A percentile compares a stretch with the other conserved stretches of the same genome.
phyloP scores from a whole-genome alignment of 164 flowering plant species.

The Stephania cephalantha region DNA sequence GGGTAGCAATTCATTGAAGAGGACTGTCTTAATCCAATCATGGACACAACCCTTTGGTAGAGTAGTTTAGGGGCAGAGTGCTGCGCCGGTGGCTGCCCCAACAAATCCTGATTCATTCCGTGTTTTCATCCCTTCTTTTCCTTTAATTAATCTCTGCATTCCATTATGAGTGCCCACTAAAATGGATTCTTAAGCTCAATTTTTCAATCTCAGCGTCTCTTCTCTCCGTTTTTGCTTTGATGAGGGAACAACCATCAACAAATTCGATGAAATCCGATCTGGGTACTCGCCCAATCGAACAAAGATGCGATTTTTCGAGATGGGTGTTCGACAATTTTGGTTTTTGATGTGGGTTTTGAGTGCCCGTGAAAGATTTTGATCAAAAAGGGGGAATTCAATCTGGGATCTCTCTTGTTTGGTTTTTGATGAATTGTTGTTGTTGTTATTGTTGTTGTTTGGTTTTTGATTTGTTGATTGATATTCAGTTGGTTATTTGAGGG shows the following conservation, averaged over 20 bases:
- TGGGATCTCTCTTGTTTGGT: constrained; percentile 2
- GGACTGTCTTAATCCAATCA: constrained; percentile 2
- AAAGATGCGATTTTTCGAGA: not conserved
- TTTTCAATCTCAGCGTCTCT: not conserved
- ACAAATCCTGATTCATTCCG: constrained; percentile 1
- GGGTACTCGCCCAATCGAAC: not conserved
- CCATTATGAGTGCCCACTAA: not conserved
- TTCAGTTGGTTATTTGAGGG: constrained; percentile 10
- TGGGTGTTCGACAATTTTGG: not conserved
- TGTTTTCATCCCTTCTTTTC: not conserved
- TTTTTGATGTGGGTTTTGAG: not conserved
- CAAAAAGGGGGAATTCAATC: not conserved
- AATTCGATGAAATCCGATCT: constrained; percentile 7
- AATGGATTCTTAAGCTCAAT: not conserved
- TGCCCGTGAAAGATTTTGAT: not conserved
- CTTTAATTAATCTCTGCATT: not conserved
- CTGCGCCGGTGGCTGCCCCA: not conserved
- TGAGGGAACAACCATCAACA: not conserved
- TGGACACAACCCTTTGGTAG: not conserved
- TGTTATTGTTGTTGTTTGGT: constrained; percentile 4
- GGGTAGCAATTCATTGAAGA: not conserved
- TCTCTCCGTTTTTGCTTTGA: not conserved
- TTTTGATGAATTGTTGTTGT: constrained; percentile 5
- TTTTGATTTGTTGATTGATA: constrained; percentile 17
- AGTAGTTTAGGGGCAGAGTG: not conserved